These are phyloP conservation scores for Agrocybe pediades DNA, from an alignment of 768 basidiomycete genomes.

Conservation along the genomic window DNA sequence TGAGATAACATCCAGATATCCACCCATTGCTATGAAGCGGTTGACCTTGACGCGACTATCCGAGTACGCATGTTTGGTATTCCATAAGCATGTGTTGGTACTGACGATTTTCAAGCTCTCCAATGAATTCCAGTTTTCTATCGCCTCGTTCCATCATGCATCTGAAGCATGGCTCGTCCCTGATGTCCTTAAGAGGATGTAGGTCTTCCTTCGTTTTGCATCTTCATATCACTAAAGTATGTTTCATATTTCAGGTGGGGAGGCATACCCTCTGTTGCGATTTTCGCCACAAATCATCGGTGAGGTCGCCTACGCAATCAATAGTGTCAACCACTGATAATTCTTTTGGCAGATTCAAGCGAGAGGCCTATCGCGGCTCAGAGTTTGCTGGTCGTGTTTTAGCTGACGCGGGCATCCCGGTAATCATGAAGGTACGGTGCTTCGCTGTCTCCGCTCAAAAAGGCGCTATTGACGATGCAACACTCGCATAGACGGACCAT, in stretches of 20 bases:
- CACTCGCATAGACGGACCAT: constrained; percentile 54
- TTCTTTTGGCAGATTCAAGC: constrained; percentile 43
- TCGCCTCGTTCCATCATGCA: constrained; percentile 86
- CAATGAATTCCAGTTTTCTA: constrained; percentile 86
- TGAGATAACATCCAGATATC: constrained; percentile 44
- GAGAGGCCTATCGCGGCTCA: constrained; percentile 70
- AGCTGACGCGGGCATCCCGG: constrained; percentile 67
- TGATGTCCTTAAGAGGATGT: constrained; percentile 74
- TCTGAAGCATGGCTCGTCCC: constrained; percentile 92
- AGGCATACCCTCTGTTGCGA: constrained; percentile 69
- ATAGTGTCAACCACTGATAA: neutral
- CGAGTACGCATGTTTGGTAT: constrained; percentile 39
- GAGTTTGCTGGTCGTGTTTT: constrained; percentile 78
- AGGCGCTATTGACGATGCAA: neutral
- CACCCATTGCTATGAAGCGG: constrained; percentile 71
- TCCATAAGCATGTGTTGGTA: neutral
- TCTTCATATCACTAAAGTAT: neutral
- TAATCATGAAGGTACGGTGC: constrained; percentile 72
- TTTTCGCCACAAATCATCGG: constrained; percentile 80
- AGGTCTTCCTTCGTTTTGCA: constrained; percentile 23
- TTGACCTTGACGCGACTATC: constrained; percentile 71
- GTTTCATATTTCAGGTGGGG: constrained; percentile 34
- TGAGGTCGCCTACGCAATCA: constrained; percentile 22
- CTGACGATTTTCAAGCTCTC: constrained; percentile 53
- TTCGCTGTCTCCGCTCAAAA: neutral